These are phyloP conservation scores for Fragilariopsis cylindrus DNA, from an alignment of 108 stramenopile species.

Conservation along the genomic window DNA sequence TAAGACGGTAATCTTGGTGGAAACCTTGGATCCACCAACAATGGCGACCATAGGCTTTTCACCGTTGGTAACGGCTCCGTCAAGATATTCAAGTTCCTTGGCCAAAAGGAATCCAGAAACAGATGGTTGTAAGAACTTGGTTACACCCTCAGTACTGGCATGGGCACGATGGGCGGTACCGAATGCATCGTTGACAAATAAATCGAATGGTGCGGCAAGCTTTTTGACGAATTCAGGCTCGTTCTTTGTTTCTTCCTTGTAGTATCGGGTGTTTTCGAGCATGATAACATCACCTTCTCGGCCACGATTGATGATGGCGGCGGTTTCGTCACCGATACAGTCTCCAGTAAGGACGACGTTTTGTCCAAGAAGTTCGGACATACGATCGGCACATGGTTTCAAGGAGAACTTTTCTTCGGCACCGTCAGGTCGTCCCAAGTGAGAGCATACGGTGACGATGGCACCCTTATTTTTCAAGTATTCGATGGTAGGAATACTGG, in stretches of 20 bases:
- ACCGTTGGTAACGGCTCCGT: slow-evolving; percentile 93
- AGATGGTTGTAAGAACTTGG: slow-evolving; percentile 88
- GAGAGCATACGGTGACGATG: slow-evolving; percentile 96
- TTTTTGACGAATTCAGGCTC: slow-evolving; percentile 90
- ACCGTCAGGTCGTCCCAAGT: slow-evolving; percentile 98
- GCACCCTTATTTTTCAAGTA: slow-evolving; percentile 97
- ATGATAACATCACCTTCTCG: slow-evolving; percentile 95
- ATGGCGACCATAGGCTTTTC: slow-evolving; percentile 99
- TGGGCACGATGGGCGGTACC: slow-evolving; percentile 99
- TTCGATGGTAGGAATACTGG: slow-evolving; percentile 98
- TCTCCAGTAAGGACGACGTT: slow-evolving; percentile 91
- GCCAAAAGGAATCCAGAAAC: slow-evolving; percentile 95
- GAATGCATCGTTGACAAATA: slow-evolving; percentile 99
- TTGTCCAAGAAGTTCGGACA: slow-evolving; percentile 94
- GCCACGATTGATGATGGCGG: slow-evolving; percentile 71
- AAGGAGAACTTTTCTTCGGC: slow-evolving; percentile 99
- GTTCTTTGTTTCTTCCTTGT: slow-evolving; percentile 97
- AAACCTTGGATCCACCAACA: slow-evolving; percentile 99
- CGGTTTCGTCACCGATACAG: slow-evolving; percentile 97
- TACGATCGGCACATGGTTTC: slow-evolving; percentile 91
- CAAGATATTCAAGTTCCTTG: slow-evolving; percentile 99
- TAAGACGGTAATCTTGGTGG: slow-evolving; percentile 99
- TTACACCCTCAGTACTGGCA: slow-evolving; percentile 99
- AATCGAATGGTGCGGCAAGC: slow-evolving; percentile 91
- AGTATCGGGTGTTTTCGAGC: slow-evolving; percentile 99